A percentile compares a stretch with the other conserved stretches of the same genome.
Evolutionary conservation across 1,284 basidiomycete species (phyloP).

Genomic region (Naganishia cerealis): DNA sequence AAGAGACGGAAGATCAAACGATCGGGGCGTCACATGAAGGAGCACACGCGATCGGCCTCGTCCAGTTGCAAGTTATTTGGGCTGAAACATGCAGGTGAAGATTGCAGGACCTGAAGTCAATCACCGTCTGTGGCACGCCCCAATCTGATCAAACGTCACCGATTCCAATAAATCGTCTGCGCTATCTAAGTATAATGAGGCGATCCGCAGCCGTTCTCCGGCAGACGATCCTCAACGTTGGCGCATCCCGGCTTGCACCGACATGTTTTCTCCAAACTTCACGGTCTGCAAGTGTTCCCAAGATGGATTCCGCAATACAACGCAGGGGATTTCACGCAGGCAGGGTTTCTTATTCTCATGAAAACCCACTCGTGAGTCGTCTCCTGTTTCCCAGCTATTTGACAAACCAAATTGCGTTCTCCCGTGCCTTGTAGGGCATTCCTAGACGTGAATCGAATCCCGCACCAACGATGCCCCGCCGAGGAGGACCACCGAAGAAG

Average conservation of each 20-base stretch:
- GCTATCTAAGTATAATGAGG: neutral
- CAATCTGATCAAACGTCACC: neutral
- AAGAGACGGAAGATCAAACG: neutral
- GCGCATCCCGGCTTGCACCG: neutral
- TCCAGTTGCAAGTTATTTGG: too few species aligned
- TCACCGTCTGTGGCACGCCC: too few species aligned
- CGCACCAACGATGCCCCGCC: conserved; percentile 51
- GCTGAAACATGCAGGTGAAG: too few species aligned
- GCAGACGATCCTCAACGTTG: neutral
- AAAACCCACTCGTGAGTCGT: conserved; percentile 32
- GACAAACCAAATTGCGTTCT: neutral
- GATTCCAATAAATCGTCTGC: neutral
- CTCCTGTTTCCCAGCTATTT: neutral
- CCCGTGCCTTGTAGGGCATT: conserved; percentile 44
- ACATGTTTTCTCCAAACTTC: neutral
- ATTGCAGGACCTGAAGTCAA: too few species aligned
- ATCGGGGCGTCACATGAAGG: conserved; percentile 13
- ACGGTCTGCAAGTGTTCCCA: neutral
- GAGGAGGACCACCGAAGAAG: conserved; percentile 56
- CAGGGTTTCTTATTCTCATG: conserved; percentile 20
- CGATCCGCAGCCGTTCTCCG: neutral
- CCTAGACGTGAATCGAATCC: conserved; percentile 49
- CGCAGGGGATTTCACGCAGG: neutral
- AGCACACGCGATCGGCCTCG: neutral
- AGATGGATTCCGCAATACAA: neutral